Conservation (phyloP, 2,329 filamentous ascomycete genomes). For the Colletotrichum somersetense region DNA sequence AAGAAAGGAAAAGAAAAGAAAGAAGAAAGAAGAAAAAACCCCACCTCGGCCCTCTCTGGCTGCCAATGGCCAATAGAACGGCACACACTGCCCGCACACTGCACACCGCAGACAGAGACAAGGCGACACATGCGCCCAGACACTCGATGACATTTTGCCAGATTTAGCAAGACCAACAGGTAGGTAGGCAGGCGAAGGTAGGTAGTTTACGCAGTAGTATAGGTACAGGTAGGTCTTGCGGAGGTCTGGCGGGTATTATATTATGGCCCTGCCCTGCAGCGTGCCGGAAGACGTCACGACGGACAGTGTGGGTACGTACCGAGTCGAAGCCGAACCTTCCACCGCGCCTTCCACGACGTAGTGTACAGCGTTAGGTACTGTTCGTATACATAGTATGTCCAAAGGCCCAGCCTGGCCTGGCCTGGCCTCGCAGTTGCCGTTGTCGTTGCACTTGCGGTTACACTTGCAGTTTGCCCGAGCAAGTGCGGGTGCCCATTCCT, state of each 20-base stretch:
- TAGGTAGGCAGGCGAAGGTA: too few species aligned
- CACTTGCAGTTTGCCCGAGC: not conserved
- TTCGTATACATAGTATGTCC: too few species aligned
- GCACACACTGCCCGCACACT: not conserved
- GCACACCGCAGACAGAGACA: not conserved
- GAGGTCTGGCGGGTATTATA: not conserved
- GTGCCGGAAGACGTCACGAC: not conserved
- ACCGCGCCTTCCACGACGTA: constrained; percentile 9
- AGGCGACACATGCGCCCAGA: not conserved
- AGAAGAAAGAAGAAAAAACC: not conserved
- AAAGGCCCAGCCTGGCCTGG: too few species aligned
- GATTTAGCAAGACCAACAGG: not conserved
- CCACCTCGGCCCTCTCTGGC: not conserved
- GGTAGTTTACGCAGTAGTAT: too few species aligned
- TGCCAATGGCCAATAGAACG: not conserved
- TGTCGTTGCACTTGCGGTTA: not conserved
- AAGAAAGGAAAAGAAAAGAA: not conserved
- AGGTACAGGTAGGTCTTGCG: not conserved
- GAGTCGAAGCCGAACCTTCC: constrained; percentile 13
- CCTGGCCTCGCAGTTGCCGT: not conserved
- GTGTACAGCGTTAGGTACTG: too few species aligned
- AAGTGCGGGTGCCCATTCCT: constrained; percentile 7
- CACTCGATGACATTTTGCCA: constrained; percentile 3
- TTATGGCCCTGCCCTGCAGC: not conserved
- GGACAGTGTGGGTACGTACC: constrained; percentile 4